phyloP scores from a whole-genome alignment of 805 yeast genomes.

The Cyberlindnera galapagoensis region DNA sequence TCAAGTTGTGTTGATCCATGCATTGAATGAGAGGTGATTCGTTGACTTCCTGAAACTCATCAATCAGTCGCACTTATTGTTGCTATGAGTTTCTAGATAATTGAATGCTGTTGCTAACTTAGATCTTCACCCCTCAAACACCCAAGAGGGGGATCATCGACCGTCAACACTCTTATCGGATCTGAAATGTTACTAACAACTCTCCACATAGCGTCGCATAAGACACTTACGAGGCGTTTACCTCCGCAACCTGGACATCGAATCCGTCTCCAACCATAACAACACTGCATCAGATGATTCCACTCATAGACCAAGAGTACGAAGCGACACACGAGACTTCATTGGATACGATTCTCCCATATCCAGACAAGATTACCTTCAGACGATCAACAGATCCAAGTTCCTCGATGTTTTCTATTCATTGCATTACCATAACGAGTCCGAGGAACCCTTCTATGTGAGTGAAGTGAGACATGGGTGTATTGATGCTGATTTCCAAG shows the following conservation, averaged over 20 bases:
- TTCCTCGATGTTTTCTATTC: constrained; percentile 32
- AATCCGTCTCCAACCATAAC: no score
- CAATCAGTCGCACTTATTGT: no score
- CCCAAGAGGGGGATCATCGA: no score
- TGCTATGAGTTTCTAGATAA: no score
- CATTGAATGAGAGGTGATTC: background rate
- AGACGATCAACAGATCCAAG: constrained; percentile 21
- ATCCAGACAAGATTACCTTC: constrained; percentile 24
- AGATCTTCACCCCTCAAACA: no score
- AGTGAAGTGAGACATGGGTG: constrained; percentile 27
- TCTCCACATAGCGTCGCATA: constrained; percentile 18
- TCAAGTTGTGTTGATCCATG: background rate
- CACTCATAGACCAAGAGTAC: constrained; percentile 3
- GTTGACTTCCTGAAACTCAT: no score
- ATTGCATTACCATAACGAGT: constrained; percentile 26
- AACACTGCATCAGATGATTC: constrained; percentile 3
- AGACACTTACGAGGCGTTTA: constrained; percentile 17
- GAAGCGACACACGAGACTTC: constrained; percentile 13
- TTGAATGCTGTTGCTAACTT: no score
- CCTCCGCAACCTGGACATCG: constrained; percentile 18
- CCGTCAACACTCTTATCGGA: no score
- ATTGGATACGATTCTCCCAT: constrained; percentile 12
- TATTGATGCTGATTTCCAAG: constrained; percentile 26
- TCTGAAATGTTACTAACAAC: background rate
- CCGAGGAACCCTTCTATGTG: constrained; percentile 26